Evolutionary conservation across 768 basidiomycete species (phyloP), one percentile per base, ranked within the genome.

Genomic region (Lanmaoa pseudosensibilis): DNA sequence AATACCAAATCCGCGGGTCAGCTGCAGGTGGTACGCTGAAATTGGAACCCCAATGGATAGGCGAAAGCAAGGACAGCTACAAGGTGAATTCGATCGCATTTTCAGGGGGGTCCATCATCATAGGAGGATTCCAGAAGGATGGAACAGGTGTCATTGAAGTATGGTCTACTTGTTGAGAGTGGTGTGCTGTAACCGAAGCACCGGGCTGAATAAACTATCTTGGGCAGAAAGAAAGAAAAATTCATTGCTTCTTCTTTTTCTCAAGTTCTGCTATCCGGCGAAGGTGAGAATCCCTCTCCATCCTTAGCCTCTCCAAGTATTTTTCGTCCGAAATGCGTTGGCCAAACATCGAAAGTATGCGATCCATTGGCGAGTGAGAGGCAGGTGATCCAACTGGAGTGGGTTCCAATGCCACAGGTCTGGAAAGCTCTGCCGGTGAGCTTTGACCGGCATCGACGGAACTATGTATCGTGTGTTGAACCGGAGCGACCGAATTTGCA

Each of bases 11-110:
- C 9, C 63, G 68, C 7, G 74, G 76, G 37, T 73, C 77, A 46
- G 71, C 72, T 11, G 69, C 66, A 9, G 65, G 73, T 27, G 75
- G 74, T 6, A 70, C 73, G 15, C 57, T 83, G 40, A 69, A 71
- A 45, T 50, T 85, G 30, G 73, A 76, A 39, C 73, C 78, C 33
- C 62, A 71, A 8, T 87, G 84, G 83, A 74, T 72, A 49, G 71
- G 71, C 21, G 72, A 81, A 44, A 76, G 78, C 41, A 62, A 66
- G 43, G 62, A 68, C 15, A 61, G 83, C 36, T 74, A 76, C 40
- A 93, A 90, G 70, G 86, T 89, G 21, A 92, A 92, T 62, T 76
- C 83, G 0, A 63, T 92, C 30, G 69, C 80, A 36, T 73, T 73
- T 10, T 80, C 78, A 46, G 77, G 78, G 1, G 73, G 74, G 33